Conservation (phyloP, 176 grass and related monocot genomes). For the Aegilops longissima region DNA sequence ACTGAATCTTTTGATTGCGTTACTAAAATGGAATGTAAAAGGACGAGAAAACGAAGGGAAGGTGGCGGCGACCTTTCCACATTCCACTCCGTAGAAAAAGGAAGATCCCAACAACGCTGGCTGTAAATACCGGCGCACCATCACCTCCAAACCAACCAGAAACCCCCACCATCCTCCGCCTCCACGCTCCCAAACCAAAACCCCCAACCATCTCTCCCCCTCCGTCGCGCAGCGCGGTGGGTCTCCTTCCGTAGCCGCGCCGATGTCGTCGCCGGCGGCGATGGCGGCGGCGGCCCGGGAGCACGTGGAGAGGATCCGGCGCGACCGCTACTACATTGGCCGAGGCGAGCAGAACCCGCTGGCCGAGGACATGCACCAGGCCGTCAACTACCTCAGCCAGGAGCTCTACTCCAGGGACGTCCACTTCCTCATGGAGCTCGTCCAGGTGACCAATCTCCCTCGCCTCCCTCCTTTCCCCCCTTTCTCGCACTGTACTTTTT, state of each 20-base stretch:
- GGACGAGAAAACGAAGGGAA: background rate
- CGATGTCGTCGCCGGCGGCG: conserved; percentile 5
- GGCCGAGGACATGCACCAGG: conserved; percentile 73
- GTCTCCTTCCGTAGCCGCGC: background rate
- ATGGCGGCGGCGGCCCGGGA: conserved; percentile 20
- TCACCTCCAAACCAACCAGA: background rate
- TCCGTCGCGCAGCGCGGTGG: background rate
- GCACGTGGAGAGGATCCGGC: conserved; percentile 65
- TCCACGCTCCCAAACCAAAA: background rate
- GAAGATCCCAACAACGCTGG: background rate
- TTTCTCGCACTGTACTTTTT: background rate
- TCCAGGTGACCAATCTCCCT: conserved; percentile 41
- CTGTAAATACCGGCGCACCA: too few species aligned
- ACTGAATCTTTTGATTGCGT: background rate
- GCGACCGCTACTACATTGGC: conserved; percentile 61
- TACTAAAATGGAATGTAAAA: background rate
- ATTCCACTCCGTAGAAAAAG: background rate
- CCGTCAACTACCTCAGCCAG: conserved; percentile 60
- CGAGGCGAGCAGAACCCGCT: conserved; percentile 58
- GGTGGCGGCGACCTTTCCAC: background rate
- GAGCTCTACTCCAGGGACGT: conserved; percentile 86
- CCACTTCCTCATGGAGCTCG: conserved; percentile 88
- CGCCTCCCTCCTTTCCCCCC: background rate
- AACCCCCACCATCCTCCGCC: background rate
- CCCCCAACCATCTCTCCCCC: background rate